phyloP scores from a whole-genome alignment of 2,329 filamentous ascomycete genomes.

The Talaromyces sp. region DNA sequence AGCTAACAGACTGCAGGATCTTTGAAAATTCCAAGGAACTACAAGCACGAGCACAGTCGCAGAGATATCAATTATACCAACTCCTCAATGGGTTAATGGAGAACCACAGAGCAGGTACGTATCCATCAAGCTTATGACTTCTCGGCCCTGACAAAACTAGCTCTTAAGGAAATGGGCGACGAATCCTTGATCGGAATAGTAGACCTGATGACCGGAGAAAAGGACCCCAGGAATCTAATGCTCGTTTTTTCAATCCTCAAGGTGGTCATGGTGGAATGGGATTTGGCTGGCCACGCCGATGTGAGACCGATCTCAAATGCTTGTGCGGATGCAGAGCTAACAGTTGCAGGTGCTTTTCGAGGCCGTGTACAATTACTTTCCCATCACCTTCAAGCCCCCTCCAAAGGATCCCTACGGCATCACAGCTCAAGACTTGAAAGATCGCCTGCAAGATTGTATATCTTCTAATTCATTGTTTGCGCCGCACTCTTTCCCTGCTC shows the following conservation, averaged over 20 bases:
- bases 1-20: constrained; percentile 32
- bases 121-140: neutral
- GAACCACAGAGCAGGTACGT: constrained; percentile 52
- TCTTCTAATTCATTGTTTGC: constrained; percentile 58
- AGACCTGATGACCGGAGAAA: constrained; percentile 62
- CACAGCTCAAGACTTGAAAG: constrained; percentile 63
- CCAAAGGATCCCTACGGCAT: constrained; percentile 66
- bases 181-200: constrained; percentile 59
- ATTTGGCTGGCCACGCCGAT: constrained; percentile 56
- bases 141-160: constrained; percentile 23
- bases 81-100: constrained; percentile 59
- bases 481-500: constrained; percentile 61
- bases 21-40: constrained; percentile 53
- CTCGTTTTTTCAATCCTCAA: constrained; percentile 63
- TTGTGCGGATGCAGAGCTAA: neutral
- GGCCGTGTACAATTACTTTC: constrained; percentile 67
- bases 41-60: constrained; percentile 58
- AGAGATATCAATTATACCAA: constrained; percentile 59
- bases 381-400: constrained; percentile 65
- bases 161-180: constrained; percentile 53
- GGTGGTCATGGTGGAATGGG: constrained; percentile 65
- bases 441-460: constrained; percentile 59
- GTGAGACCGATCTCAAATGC: constrained; percentile 24
- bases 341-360: constrained; percentile 52
- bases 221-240: constrained; percentile 66